phyloP scores from a whole-genome alignment of 139 green algal species.

The Klebsormidium nitens region DNA sequence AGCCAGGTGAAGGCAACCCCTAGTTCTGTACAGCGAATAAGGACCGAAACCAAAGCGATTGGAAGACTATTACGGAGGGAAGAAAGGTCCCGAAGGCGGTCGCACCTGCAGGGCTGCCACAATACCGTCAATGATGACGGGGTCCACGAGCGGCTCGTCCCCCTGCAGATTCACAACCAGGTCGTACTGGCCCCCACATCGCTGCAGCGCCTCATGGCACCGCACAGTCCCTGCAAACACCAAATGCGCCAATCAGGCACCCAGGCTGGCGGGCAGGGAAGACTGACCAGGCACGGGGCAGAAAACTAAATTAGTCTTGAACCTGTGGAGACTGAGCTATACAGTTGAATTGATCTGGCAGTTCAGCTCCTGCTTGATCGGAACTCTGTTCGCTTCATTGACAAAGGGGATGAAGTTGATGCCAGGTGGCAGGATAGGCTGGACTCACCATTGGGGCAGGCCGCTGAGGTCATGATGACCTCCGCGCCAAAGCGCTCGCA shows the following conservation, averaged over 20 bases:
- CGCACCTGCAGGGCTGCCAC: constrained; percentile 53
- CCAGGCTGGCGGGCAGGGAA: neutral
- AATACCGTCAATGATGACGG: constrained; percentile 61
- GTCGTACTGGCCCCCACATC: constrained; percentile 49
- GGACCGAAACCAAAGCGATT: no score
- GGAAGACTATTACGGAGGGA: no score
- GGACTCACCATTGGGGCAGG: constrained; percentile 53
- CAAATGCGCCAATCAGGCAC: neutral
- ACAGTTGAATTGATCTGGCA: no score
- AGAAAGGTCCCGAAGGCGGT: neutral
- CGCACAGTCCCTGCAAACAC: constrained; percentile 50
- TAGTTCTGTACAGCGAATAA: no score
- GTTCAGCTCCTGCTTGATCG: no score
- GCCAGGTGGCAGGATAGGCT: neutral
- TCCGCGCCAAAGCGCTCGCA: constrained; percentile 49
- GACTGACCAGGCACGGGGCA: neutral
- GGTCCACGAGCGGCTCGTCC: constrained; percentile 70
- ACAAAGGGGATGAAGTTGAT: neutral
- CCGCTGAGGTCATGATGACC: constrained; percentile 60
- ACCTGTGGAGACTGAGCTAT: neutral
- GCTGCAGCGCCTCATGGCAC: constrained; percentile 51
- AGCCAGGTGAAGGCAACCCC: no score
- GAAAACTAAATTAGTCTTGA: no score
- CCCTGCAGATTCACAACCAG: constrained; percentile 75
- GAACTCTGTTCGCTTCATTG: no score